Evolutionary conservation across 2,329 filamentous ascomycete genomes (phyloP).

Genomic region (Microcyclosporella mali): DNA sequence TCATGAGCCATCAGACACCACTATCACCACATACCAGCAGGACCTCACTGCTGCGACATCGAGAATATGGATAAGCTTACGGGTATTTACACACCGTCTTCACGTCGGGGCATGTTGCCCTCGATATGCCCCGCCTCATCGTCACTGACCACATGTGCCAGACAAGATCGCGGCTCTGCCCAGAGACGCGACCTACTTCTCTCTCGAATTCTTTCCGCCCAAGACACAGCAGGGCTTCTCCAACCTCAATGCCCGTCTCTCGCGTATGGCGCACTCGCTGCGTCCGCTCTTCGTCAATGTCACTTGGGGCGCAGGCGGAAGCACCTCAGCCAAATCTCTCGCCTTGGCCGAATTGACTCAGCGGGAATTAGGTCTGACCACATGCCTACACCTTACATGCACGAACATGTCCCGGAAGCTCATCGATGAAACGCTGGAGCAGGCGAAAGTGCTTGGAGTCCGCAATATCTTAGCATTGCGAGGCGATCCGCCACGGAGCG

Average conservation of each 20-base stretch:
- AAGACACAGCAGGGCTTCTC: conserved; percentile 94
- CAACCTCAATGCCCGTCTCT: conserved; percentile 85
- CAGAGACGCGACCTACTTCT: conserved; percentile 78
- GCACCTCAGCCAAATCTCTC: conserved; percentile 82
- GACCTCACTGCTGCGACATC: conserved; percentile 6
- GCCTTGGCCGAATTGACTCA: conserved; percentile 95
- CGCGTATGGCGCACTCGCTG: conserved; percentile 88
- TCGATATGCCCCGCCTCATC: too few relatives aligned
- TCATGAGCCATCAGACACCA: conserved; percentile 6
- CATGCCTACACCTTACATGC: conserved; percentile 91
- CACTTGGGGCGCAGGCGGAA: conserved; percentile 95
- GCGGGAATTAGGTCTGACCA: conserved; percentile 83
- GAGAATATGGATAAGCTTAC: conserved; percentile 50
- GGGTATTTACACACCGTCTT: too few relatives aligned
- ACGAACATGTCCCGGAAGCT: conserved; percentile 90
- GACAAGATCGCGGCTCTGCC: conserved; percentile 91
- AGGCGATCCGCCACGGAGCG: conserved; percentile 81
- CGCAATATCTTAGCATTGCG: conserved; percentile 88
- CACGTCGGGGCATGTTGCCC: too few relatives aligned
- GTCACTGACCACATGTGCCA: conserved; percentile 53
- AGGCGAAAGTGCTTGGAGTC: conserved; percentile 84
- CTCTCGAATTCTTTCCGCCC: conserved; percentile 97
- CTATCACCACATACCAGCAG: conserved; percentile 4
- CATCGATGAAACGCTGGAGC: conserved; percentile 82
- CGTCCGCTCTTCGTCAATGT: conserved; percentile 93